Percentiles rank a stretch among this genome's conserved stretches.
Conservation (phyloP, 1,284 basidiomycete species). For the Caloboletus inedulis region DNA sequence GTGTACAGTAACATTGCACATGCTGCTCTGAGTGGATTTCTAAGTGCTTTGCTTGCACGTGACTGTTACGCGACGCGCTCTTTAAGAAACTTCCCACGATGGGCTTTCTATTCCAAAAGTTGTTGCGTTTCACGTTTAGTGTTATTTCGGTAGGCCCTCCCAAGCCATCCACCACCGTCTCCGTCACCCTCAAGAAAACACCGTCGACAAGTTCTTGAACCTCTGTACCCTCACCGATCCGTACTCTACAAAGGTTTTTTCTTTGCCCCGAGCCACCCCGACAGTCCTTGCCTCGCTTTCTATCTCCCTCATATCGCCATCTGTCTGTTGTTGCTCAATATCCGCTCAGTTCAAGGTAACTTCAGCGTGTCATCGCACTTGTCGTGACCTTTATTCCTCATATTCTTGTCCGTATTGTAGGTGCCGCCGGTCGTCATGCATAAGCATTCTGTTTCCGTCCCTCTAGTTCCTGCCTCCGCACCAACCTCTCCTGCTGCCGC, state of each 20-base stretch:
- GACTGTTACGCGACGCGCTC: constrained; percentile 36
- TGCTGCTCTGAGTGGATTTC: too few species aligned
- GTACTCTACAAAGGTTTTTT: constrained; percentile 9
- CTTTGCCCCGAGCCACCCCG: constrained; percentile 23
- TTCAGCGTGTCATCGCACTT: not conserved
- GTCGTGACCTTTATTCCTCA: constrained; percentile 13
- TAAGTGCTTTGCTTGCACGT: constrained; percentile 30
- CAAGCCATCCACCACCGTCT: constrained; percentile 12
- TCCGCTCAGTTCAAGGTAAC: constrained; percentile 22
- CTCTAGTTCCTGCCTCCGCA: constrained; percentile 41
- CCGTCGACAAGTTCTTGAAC: constrained; percentile 1
- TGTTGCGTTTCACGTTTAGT: constrained; percentile 31
- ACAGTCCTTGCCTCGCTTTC: constrained; percentile 14
- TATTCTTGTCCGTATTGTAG: constrained; percentile 7
- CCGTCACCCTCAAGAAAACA: constrained; percentile 10
- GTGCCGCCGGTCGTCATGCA: constrained; percentile 25
- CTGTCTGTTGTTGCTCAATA: constrained; percentile 11
- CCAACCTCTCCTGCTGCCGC: constrained; percentile 44
- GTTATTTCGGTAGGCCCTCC: constrained; percentile 20
- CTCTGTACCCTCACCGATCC: constrained; percentile 14
- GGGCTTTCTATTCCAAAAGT: constrained; percentile 20
- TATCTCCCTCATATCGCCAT: constrained; percentile 31
- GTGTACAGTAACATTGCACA: too few species aligned
- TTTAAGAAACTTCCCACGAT: constrained; percentile 34
- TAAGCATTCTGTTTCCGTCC: constrained; percentile 32